Conservation (phyloP, 2,329 filamentous ascomycete species). For the Aureobasidium pullulans region DNA sequence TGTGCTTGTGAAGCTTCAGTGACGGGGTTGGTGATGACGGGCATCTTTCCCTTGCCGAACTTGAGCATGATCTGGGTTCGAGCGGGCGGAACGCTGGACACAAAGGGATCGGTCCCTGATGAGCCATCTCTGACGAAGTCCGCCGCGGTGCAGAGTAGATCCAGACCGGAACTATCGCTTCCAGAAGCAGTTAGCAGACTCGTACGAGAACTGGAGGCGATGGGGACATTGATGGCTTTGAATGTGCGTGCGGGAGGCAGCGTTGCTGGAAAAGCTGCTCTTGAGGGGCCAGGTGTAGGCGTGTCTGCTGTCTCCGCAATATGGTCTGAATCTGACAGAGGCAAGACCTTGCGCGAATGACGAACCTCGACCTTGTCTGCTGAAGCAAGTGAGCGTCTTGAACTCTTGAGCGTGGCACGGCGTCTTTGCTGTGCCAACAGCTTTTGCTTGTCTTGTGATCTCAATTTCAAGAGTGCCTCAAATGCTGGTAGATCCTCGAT, state of each 20-base stretch:
- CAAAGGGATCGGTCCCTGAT: neutral
- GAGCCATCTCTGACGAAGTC: no score
- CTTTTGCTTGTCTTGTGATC: neutral
- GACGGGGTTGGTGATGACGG: neutral
- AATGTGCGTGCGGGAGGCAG: neutral
- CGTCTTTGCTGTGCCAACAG: neutral
- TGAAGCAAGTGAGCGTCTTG: neutral
- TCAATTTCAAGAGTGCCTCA: neutral
- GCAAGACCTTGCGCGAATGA: neutral
- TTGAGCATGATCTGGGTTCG: neutral
- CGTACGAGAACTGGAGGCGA: neutral
- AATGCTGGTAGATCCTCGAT: constrained; percentile 3
- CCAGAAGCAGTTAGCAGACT: neutral
- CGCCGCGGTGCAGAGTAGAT: neutral
- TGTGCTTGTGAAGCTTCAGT: neutral
- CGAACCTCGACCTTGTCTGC: neutral
- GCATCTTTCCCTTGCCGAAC: neutral
- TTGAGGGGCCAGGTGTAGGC: neutral
- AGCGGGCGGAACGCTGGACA: neutral
- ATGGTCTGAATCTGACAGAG: neutral
- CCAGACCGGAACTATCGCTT: neutral
- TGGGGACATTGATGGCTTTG: neutral
- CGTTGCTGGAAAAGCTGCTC: neutral
- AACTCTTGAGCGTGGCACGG: neutral
- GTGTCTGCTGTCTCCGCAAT: neutral